Base-by-base conservation (phyloP, 257 asterid species). In the Craterostigma plantagineum region DNA sequence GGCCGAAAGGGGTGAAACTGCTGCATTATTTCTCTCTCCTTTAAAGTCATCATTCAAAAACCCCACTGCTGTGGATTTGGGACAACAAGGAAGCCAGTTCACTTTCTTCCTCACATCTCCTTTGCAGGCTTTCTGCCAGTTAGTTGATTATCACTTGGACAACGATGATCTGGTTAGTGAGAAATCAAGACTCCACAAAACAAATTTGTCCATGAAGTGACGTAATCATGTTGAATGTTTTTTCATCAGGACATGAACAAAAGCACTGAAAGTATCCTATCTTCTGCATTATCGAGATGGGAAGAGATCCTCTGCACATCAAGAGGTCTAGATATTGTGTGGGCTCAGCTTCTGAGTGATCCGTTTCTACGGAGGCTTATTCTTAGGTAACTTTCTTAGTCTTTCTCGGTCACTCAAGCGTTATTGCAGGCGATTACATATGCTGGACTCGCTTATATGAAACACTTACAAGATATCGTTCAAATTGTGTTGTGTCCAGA, bases 81-180 rank as follows among this genome's bases (percentile, higher is more conserved):
- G 76, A 49, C 79, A 64, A 33, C 54, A 45, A 42, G 98, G 93
- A 67, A 82, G 92, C 55, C 98, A 87, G 67, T 87, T 87, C 66
- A 87, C 98, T 34, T 70, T 76, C 65, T 87, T 87, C 69, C 69
- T 87, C 62, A 65, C 98, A 30, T 76, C 79, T 63, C 98, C 98
- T 23, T 70, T 79, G 35, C 95, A 63, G 65, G 95, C 93, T 37
- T 82, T 87, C 65, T 79, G 92, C 64, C 81, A 79, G 56, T 63
- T 87, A 68, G 92, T 72, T 45, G 93, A 72, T 61, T 63, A 68
- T 52, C 53, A 64, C 57, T 48, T 73, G 7, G 63, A 61, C 53
- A 60, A 51, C 42, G 68, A 66, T 52, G 77, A 70, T 57, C 34
- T 55, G 66, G 98, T 87, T 45, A 55, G 91, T 62, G 11, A n/a